Conservation (phyloP, 176 grass and related monocot species). For the Cenchrus fungigraminus region DNA sequence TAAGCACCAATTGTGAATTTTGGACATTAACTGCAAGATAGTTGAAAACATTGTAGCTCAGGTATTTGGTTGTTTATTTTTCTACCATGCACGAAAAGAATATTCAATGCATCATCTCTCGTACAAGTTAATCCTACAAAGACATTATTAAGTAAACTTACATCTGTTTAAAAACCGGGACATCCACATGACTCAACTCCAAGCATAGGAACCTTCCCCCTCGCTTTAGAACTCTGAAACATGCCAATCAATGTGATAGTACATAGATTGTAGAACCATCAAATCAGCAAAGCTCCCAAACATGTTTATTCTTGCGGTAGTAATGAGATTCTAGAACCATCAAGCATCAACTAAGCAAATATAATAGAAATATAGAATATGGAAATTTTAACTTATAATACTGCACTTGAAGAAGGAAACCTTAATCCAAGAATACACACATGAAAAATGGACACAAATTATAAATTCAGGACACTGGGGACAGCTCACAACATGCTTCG, state of each 20-base stretch:
- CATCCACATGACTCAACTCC: constrained; percentile 91
- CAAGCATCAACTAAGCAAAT: not conserved
- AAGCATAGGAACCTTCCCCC: constrained; percentile 91
- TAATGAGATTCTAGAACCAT: constrained; percentile 5
- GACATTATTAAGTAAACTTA: constrained; percentile 45
- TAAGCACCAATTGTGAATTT: not conserved
- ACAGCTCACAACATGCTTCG: not conserved
- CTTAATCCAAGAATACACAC: not conserved
- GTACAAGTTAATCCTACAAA: constrained; percentile 10
- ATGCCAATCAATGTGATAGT: constrained; percentile 34
- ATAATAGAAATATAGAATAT: not conserved
- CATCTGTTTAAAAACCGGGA: constrained; percentile 81
- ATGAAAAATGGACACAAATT: not conserved
- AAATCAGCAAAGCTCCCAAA: not conserved
- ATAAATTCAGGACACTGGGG: not conserved
- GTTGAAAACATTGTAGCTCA: not conserved
- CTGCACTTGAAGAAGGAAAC: not conserved
- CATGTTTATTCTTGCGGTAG: not conserved
- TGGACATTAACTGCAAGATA: not conserved
- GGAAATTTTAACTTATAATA: not conserved
- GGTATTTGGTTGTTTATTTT: not conserved
- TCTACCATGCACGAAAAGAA: not conserved
- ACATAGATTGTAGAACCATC: constrained; percentile 13
- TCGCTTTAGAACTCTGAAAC: constrained; percentile 79
- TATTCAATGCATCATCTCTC: not conserved